These are phyloP conservation scores for Tulasnella sp. DNA, from an alignment of 768 basidiomycete genomes.

Conservation along the genomic window DNA sequence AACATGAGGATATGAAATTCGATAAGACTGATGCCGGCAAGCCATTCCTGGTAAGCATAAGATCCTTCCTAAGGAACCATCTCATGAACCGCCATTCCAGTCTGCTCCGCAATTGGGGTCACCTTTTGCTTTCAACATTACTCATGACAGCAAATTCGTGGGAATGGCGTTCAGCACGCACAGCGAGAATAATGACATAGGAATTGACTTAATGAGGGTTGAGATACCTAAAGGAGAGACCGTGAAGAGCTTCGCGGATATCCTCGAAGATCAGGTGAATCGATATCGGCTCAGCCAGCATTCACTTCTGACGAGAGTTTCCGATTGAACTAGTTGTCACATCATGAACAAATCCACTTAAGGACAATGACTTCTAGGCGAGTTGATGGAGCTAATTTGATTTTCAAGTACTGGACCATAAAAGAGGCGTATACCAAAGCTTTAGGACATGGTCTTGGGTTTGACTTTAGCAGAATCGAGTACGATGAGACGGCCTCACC, in stretches of 20 bases:
- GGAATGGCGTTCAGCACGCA: conserved; percentile 43
- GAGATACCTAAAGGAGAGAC: conserved; percentile 46
- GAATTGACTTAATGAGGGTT: conserved; percentile 74
- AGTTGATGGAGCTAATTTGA: conserved; percentile 23
- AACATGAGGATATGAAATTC: conserved; percentile 38
- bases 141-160: conserved; percentile 64
- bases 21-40: conserved; percentile 51
- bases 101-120: conserved; percentile 12
- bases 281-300: conserved; percentile 7
- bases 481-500: conserved; percentile 25
- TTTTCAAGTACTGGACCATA: conserved; percentile 80
- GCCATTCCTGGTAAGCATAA: conserved; percentile 49
- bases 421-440: conserved; percentile 91
- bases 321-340: background rate
- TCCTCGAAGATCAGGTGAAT: conserved; percentile 52
- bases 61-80: background rate
- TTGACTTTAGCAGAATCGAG: conserved; percentile 66
- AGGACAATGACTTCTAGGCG: conserved; percentile 31
- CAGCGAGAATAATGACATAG: conserved; percentile 28
- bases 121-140: conserved; percentile 60
- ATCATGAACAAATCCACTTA: conserved; percentile 1
- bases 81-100: background rate
- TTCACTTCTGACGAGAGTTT: background rate
- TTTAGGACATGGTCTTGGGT: conserved; percentile 67
- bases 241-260: conserved; percentile 47